Base-by-base conservation (phyloP, 192 early-diverging fungal species). In the Coemansia umbellata region DNA sequence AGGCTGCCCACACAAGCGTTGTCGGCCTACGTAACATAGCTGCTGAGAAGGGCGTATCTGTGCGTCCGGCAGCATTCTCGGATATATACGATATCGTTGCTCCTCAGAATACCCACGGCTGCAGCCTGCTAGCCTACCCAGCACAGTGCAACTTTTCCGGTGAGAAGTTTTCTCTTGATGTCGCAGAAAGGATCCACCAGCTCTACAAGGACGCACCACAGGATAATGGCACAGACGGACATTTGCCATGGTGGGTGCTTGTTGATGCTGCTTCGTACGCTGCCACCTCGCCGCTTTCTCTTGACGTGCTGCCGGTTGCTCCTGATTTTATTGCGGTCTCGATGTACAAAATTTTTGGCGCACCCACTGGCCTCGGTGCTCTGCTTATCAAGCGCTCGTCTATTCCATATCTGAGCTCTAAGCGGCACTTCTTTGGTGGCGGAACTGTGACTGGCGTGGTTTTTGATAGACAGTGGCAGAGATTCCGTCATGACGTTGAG, bases 291-390 rank as follows among this genome's bases (percentile, higher is more conserved):
- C 72, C 71, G 6, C 68, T 91, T 19, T 70, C 81, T 17, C 79
- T 92, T 1, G 62, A 71, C 18, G 48, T 58, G n/a, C 62, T 74
- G 19, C 48, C 54, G 0, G 40, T 60, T 2, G 73, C 74, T 17
- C 81, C 83, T 2, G 88, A 91, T 50, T 92, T 91, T 66, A 59
- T 84, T 4, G 78, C 77, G 6, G 28, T 92, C 30, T 90, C 88
- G 5, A 90, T 94, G 66, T 92, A 94, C 82, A 94, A 94, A 58
- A 80, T 91, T 33, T 91, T 94, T 72, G 91, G 91, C 8, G 86
- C 84, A 37, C 91, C 91, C 6, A 91, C 89, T 17, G 90, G 90
- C 3, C 53, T 94, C 5, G 91, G 90, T 26, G 88, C 80, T 4
- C 77, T 94, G 32, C 63, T 94, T 10, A 60, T 92, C 23, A 72